A percentile compares a stretch with the other conserved stretches of the same genome.
These are phyloP conservation scores for Pichia sp. DNA, from an alignment of 1,139 yeast genomes.

Conservation along the genomic window DNA sequence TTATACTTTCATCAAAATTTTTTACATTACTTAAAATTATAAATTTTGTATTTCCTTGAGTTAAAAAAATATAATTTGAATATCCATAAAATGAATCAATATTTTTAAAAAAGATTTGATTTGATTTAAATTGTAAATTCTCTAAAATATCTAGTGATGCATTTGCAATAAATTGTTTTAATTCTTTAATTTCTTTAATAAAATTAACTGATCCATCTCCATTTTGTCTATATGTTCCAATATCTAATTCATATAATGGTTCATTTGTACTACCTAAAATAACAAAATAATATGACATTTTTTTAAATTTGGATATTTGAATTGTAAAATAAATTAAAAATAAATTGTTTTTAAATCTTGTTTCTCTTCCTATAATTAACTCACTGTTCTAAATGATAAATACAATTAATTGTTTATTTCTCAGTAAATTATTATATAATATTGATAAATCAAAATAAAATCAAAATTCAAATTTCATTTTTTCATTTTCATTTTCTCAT, in stretches of 20 bases:
- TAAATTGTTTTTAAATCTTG: too few relatives aligned
- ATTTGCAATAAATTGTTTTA: slow-evolving; percentile 83
- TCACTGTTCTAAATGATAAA: too few relatives aligned
- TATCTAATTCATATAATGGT: slow-evolving; percentile 84
- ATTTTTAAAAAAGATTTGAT: slow-evolving; percentile 60
- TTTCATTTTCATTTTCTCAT: too few relatives aligned
- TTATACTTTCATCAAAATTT: slow-evolving; percentile 65
- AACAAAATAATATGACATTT: slow-evolving; percentile 71
- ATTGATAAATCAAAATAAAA: too few relatives aligned
- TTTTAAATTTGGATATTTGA: too few relatives aligned
- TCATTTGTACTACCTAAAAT: slow-evolving; percentile 83
- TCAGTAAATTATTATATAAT: too few relatives aligned
- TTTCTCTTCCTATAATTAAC: too few relatives aligned
- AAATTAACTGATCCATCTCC: slow-evolving; percentile 63
- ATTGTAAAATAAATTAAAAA: too few relatives aligned
- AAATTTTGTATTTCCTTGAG: slow-evolving; percentile 83
- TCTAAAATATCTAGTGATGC: slow-evolving; percentile 86
- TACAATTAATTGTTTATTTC: too few relatives aligned
- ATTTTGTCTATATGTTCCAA: slow-evolving; percentile 64
- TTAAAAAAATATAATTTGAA: slow-evolving; percentile 71
- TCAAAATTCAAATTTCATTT: too few relatives aligned
- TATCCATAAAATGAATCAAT: slow-evolving; percentile 85
- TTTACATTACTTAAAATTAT: slow-evolving; percentile 39
- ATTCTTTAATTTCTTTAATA: slow-evolving; percentile 64
- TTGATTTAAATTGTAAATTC: slow-evolving; percentile 76